phyloP scores from a whole-genome alignment of 1,139 yeast genomes.

The Suhomyces wounanorum region DNA sequence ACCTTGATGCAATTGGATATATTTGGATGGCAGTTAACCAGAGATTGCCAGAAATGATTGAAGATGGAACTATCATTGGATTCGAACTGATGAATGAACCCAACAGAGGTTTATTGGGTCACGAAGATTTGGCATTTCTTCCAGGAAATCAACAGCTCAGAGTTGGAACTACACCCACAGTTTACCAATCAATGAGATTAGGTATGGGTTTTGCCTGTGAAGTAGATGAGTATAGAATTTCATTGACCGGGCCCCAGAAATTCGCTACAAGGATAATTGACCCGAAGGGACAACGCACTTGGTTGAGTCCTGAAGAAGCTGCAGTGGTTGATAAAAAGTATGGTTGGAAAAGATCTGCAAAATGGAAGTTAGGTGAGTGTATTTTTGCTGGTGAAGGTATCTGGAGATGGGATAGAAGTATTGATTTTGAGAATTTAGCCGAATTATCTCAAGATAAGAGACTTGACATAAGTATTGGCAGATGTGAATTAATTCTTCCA shows the following conservation, averaged over 20 bases:
- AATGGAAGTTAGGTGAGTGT: slow-evolving; percentile 76
- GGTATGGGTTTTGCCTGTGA: slow-evolving; percentile 74
- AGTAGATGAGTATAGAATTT: slow-evolving; percentile 66
- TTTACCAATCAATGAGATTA: slow-evolving; percentile 56
- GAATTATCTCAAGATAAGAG: slow-evolving; percentile 27
- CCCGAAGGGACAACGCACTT: slow-evolving; percentile 67
- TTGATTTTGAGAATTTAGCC: slow-evolving; percentile 25
- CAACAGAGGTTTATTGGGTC: slow-evolving; percentile 63
- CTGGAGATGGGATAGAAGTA: slow-evolving; percentile 54
- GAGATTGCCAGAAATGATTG: slow-evolving; percentile 55
- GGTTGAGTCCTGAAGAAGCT: slow-evolving; percentile 56
- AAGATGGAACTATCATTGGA: slow-evolving; percentile 61
- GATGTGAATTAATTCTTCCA: slow-evolving; percentile 33
- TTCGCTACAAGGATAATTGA: slow-evolving; percentile 57
- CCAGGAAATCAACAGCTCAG: slow-evolving; percentile 60
- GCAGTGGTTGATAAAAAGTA: slow-evolving; percentile 54
- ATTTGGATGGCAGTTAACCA: slow-evolving; percentile 54
- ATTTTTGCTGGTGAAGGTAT: slow-evolving; percentile 78
- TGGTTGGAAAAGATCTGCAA: slow-evolving; percentile 64
- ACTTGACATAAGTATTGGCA: slow-evolving; percentile 34
- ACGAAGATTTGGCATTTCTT: slow-evolving; percentile 43
- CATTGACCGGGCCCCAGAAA: slow-evolving; percentile 74
- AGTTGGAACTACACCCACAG: slow-evolving; percentile 70
- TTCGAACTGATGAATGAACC: slow-evolving; percentile 92
- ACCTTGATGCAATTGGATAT: slow-evolving; percentile 53